phyloP scores from a whole-genome alignment of 2,329 filamentous ascomycete species.

The Stachybotrys echinatus region DNA sequence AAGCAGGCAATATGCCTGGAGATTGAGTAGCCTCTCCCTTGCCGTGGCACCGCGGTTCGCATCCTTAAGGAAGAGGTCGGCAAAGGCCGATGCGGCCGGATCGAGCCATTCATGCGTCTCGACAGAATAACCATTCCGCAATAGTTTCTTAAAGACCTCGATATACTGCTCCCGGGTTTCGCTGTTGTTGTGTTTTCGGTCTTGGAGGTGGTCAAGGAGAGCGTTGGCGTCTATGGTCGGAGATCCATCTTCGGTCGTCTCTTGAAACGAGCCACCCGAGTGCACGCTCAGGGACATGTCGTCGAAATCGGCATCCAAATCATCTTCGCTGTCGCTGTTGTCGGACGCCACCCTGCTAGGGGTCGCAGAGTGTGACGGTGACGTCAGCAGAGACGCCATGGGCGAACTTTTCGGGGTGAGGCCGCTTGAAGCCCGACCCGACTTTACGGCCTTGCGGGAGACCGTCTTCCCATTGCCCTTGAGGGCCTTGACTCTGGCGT shows the following conservation, averaged over 20 bases:
- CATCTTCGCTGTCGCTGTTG: constrained; percentile 47
- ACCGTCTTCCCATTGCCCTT: constrained; percentile 66
- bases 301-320: constrained; percentile 31
- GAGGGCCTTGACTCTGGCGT: constrained; percentile 63
- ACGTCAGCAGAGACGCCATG: constrained; percentile 49
- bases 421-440: constrained; percentile 51
- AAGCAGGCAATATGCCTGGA: constrained; percentile 68
- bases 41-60: constrained; percentile 64
- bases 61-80: constrained; percentile 64
- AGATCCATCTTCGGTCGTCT: constrained; percentile 60
- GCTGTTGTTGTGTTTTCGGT: constrained; percentile 71
- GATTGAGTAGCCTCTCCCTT: constrained; percentile 63
- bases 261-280: constrained; percentile 38
- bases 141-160: constrained; percentile 34
- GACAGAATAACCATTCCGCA: constrained; percentile 41
- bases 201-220: constrained; percentile 64
- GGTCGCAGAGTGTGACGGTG: constrained; percentile 53
- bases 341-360: constrained; percentile 60
- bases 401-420: constrained; percentile 55
- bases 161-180: constrained; percentile 56
- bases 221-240: constrained; percentile 56
- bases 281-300: constrained; percentile 38
- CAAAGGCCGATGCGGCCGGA: constrained; percentile 39
- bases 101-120: constrained; percentile 5
- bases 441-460: constrained; percentile 60